These are phyloP conservation scores for Cryphonectria naterciae DNA, from an alignment of 2,329 filamentous ascomycete genomes.

Conservation along the genomic window DNA sequence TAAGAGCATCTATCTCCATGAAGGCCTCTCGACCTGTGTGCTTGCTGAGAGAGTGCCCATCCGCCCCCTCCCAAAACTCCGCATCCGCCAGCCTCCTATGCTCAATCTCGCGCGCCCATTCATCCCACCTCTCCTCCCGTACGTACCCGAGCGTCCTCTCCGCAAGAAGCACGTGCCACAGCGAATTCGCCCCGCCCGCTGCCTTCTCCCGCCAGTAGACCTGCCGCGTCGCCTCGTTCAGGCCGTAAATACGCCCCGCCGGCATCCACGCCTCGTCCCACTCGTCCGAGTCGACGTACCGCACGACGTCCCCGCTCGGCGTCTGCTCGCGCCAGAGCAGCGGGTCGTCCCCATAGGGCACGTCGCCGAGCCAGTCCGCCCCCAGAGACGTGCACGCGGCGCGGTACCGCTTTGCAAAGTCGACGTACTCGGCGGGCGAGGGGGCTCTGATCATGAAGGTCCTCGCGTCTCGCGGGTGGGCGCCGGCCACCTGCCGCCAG, in stretches of 20 bases:
- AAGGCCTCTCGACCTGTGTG: not conserved
- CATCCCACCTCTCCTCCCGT: too few relatives aligned
- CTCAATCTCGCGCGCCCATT: not conserved
- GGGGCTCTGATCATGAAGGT: not conserved
- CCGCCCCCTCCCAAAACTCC: not conserved
- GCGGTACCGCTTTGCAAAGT: not conserved
- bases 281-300: conserved; percentile 4
- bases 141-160: not conserved
- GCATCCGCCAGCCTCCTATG: not conserved
- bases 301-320: not conserved
- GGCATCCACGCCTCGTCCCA: not conserved
- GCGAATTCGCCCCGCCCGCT: not conserved
- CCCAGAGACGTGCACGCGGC: conserved; percentile 4
- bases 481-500: not conserved
- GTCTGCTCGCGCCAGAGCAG: not conserved
- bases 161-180: not conserved
- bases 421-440: not conserved
- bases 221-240: conserved; percentile 1
- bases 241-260: not conserved
- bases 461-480: not conserved
- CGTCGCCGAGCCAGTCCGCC: conserved; percentile 3
- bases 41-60: not conserved
- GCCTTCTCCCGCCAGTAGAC: not conserved
- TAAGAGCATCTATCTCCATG: not conserved
- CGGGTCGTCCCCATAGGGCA: not conserved